Percentiles rank a stretch among this genome's conserved stretches.
Evolutionary conservation across 495 filamentous ascomycete genomes (phyloP).

Genomic region (Staphylotrichum longicolle): DNA sequence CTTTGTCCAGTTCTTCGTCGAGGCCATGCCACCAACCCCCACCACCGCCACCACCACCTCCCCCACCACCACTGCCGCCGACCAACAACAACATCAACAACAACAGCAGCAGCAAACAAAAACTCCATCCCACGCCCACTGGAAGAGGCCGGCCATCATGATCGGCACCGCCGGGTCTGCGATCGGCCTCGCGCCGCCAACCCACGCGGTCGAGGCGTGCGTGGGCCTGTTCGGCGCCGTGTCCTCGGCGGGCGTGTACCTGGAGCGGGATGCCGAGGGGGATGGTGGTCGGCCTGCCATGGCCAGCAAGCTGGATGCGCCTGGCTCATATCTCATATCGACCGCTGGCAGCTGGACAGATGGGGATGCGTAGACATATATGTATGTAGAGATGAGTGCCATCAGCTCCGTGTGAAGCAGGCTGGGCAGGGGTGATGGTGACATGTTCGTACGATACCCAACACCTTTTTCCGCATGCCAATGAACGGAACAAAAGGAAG

Average conservation of each 20-base stretch:
- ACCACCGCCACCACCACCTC: not conserved
- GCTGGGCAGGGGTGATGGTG: no score
- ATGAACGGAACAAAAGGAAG: no score
- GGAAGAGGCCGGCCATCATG: not conserved
- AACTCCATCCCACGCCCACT: no score
- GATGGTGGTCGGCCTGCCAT: not conserved
- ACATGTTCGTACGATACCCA: no score
- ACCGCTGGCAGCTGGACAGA: not conserved
- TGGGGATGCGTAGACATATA: no score
- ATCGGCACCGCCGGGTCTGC: slow-evolving; percentile 10
- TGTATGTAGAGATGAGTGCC: no score
- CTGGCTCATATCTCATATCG: slow-evolving; percentile 30
- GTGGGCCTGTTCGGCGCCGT: slow-evolving; percentile 41
- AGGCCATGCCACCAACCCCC: slow-evolving; percentile 20
- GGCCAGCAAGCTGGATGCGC: slow-evolving; percentile 44
- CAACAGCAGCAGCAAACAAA: no score
- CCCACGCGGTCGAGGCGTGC: not conserved
- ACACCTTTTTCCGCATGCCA: no score
- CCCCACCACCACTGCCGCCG: no score
- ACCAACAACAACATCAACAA: no score
- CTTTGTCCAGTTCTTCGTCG: slow-evolving; percentile 50
- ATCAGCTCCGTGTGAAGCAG: not conserved
- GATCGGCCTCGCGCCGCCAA: no score
- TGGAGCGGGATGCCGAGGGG: slow-evolving; percentile 12
- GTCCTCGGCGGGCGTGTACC: slow-evolving; percentile 43